Conservation (phyloP, 1,284 basidiomycete genomes). For the Waitea zeae region DNA sequence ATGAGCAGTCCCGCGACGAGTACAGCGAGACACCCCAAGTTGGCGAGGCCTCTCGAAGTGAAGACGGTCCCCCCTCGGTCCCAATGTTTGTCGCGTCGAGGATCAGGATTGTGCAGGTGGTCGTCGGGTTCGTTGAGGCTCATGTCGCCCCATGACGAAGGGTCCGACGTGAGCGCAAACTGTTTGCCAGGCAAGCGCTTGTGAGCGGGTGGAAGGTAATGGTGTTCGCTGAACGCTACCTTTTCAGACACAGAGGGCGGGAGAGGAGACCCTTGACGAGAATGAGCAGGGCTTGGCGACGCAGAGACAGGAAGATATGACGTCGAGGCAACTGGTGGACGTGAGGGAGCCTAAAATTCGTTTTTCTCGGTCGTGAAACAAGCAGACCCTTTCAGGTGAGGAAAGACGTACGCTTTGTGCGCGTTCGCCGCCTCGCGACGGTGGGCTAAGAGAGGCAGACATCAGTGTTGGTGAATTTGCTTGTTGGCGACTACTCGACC, state of each 20-base stretch:
- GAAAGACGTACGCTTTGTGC: no score
- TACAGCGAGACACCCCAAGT: slow-evolving; percentile 61
- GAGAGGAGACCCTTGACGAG: slow-evolving; percentile 7
- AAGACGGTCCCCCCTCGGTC: slow-evolving; percentile 49
- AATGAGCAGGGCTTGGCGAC: no score
- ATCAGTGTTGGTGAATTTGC: no score
- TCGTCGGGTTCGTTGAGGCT: slow-evolving; percentile 48
- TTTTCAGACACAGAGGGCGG: slow-evolving; percentile 28
- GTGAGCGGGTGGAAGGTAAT: background rate
- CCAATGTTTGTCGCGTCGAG: slow-evolving; percentile 42
- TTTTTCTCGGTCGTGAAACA: no score
- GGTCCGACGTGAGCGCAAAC: slow-evolving; percentile 62
- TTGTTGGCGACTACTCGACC: no score
- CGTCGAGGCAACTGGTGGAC: no score
- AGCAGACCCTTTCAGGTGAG: no score
- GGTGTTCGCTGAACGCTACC: no score
- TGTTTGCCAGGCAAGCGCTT: slow-evolving; percentile 14
- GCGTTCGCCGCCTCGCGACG: no score
- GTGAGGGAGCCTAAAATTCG: no score
- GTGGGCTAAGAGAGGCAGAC: no score
- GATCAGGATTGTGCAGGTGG: slow-evolving; percentile 59
- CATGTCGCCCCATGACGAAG: slow-evolving; percentile 44
- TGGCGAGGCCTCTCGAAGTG: slow-evolving; percentile 54
- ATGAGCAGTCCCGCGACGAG: slow-evolving; percentile 42
- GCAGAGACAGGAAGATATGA: no score